phyloP scores from a whole-genome alignment of 2,329 filamentous ascomycete species.

The Triangularia verruculosa region DNA sequence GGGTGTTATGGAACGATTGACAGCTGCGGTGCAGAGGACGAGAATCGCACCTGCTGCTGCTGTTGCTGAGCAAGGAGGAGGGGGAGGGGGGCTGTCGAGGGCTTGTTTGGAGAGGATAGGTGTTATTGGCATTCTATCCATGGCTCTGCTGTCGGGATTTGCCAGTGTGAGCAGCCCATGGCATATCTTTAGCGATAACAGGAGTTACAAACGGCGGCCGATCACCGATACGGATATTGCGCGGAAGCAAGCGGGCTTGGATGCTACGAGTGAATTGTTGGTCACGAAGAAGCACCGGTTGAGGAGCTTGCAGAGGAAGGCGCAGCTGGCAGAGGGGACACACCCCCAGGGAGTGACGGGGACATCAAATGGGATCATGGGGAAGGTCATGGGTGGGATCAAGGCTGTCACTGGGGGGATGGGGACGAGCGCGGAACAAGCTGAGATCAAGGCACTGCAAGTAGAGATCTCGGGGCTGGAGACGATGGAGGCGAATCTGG shows the following conservation, averaged over 20 bases:
- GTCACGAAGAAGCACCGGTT: constrained; percentile 70
- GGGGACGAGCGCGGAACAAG: constrained; percentile 54
- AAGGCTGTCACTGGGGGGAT: constrained; percentile 58
- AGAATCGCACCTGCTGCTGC: constrained; percentile 9
- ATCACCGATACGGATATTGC: constrained; percentile 72
- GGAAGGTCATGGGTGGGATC: constrained; percentile 65
- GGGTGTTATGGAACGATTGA: constrained; percentile 1
- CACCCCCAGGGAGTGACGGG: constrained; percentile 27
- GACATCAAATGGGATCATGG: constrained; percentile 60
- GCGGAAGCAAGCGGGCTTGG: constrained; percentile 74
- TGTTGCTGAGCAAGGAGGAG: constrained; percentile 13
- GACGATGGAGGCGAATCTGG: constrained; percentile 72
- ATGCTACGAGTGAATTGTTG: constrained; percentile 78
- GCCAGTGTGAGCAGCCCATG: constrained; percentile 84
- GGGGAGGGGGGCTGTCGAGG: constrained; percentile 41
- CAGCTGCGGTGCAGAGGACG: constrained; percentile 21
- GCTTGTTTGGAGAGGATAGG: constrained; percentile 69
- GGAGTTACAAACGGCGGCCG: constrained; percentile 47
- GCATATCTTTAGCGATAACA: constrained; percentile 71
- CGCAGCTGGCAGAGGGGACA: constrained; percentile 33
- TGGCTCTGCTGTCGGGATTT: constrained; percentile 86
- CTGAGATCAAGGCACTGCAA: constrained; percentile 60
- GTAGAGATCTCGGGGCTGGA: constrained; percentile 78
- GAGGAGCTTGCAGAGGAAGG: constrained; percentile 65
- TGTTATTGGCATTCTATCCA: constrained; percentile 79